phyloP scores from a whole-genome alignment of 768 basidiomycete species.

The Panellus pusillus region DNA sequence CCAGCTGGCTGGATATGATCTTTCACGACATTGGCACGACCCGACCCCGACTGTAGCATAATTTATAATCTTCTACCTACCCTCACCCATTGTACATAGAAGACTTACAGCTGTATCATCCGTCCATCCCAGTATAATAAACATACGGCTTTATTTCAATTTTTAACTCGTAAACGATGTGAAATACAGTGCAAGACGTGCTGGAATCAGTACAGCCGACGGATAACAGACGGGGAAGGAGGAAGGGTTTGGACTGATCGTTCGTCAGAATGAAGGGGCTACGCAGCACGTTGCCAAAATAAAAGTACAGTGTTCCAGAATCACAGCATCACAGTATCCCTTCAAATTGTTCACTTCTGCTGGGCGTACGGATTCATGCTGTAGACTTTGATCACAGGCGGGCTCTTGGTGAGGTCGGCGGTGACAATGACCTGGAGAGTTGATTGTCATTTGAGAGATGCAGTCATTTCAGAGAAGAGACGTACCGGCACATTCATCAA shows the following conservation, averaged over 20 bases:
- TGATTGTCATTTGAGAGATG: constrained; percentile 9
- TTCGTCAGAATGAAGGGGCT: constrained; percentile 22
- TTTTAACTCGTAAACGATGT: constrained; percentile 18
- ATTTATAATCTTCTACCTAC: constrained; percentile 2
- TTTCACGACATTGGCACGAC: constrained; percentile 16
- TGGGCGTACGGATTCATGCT: constrained; percentile 90
- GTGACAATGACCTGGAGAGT: constrained; percentile 82
- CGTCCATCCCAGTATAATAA: neutral
- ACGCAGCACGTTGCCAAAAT: constrained; percentile 27
- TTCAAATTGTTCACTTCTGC: constrained; percentile 37
- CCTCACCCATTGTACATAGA: neutral
- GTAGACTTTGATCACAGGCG: constrained; percentile 96
- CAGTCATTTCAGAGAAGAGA: constrained; percentile 17
- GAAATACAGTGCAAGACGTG: constrained; percentile 19
- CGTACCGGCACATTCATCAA: constrained; percentile 90
- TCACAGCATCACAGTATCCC: constrained; percentile 1
- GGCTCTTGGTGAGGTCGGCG: constrained; percentile 92
- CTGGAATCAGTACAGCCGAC: constrained; percentile 20
- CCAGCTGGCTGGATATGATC: constrained; percentile 51
- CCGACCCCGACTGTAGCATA: constrained; percentile 20
- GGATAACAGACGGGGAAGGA: constrained; percentile 4
- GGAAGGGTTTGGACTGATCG: constrained; percentile 20
- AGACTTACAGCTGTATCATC: too few relatives aligned
- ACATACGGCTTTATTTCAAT: constrained; percentile 5
- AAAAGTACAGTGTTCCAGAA: constrained; percentile 32